Evolutionary conservation across 345 rosid species (phyloP), one percentile per base, ranked within the genome.

Genomic region (Balakata baccata): DNA sequence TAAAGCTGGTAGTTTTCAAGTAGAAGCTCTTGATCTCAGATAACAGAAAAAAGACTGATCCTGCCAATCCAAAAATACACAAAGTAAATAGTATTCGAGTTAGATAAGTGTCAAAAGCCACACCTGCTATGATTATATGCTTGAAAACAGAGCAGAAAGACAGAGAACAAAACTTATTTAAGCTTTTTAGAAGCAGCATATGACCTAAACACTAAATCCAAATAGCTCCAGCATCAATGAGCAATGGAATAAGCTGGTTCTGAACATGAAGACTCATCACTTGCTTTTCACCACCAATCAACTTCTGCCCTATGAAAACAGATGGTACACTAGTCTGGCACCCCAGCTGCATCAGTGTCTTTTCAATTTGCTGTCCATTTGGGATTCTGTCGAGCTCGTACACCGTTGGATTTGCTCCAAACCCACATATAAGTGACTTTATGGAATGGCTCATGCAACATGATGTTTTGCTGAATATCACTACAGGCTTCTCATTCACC

Each of bases 371-470:
- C n/a, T 52, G 69, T 6, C 81, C 84, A 20, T 74, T 65, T 11
- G 84, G 76, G 9, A 81, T 65, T 6, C 17, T 45, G 65, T 81
- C 81, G 7, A 77, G 84, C 66, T 81, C 81, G 45, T 65, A 77
- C 14, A 81, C 61, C 0, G 58, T 81, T 14, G 81, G 84, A 46
- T 77, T 70, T 2, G 84, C 84, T 66, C 84, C 84, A 38, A 81
- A 81, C 9, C 84, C 75, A 25, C 72, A 20, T 8, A 81, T 74
- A 12, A 81, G 75, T 1, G 65, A 50, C 69, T 70, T 66, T 14
- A 81, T 76, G 38, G 84, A 64, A 70, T 81, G 81, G 75, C 84
- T 77, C 84, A 81, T 81, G 69, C 74, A 70, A 58, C 84, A 81
- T 6, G 75, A 38, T 47, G 73, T 81, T 68, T 77, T 81, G 78